phyloP scores from a whole-genome alignment of 768 basidiomycete species.

The Agaricus blazei region DNA sequence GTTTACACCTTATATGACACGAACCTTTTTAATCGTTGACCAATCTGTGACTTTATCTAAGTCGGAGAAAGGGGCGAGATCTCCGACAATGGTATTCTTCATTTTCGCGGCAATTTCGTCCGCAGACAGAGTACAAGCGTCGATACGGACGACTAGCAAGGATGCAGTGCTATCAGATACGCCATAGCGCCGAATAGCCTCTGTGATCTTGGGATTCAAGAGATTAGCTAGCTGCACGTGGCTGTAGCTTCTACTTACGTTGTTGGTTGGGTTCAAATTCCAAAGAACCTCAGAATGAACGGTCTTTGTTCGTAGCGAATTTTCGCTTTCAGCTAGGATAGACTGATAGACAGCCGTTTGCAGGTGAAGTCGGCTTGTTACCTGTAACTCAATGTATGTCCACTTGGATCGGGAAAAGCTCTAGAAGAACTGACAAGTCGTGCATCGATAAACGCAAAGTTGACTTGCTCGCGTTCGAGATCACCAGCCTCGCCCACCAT shows the following conservation, averaged over 20 bases:
- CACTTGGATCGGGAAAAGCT: background rate
- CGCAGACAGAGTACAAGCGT: constrained; percentile 26
- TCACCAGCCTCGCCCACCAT: constrained; percentile 58
- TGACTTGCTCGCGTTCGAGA: constrained; percentile 67
- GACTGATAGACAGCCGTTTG: constrained; percentile 84
- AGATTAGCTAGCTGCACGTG: background rate
- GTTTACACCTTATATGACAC: constrained; percentile 8
- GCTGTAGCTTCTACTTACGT: constrained; percentile 36
- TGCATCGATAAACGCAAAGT: constrained; percentile 90
- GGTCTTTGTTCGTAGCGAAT: constrained; percentile 48
- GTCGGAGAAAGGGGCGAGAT: constrained; percentile 39
- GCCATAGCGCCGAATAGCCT: constrained; percentile 83
- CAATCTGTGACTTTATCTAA: constrained; percentile 61
- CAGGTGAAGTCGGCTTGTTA: constrained; percentile 76
- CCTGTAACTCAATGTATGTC: constrained; percentile 36
- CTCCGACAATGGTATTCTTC: constrained; percentile 54
- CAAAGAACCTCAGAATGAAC: constrained; percentile 92
- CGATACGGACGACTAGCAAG: constrained; percentile 71
- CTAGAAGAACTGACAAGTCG: constrained; percentile 51
- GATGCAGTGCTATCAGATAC: constrained; percentile 60
- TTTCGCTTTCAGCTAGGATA: constrained; percentile 59
- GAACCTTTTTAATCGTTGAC: constrained; percentile 68
- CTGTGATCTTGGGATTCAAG: constrained; percentile 62
- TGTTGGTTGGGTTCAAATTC: constrained; percentile 81
- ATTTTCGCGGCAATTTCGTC: constrained; percentile 48